Evolutionary conservation across 176 grass and related monocot species (phyloP), one percentile per base, ranked within the genome.

Genomic region (Oropetium thomaeum): DNA sequence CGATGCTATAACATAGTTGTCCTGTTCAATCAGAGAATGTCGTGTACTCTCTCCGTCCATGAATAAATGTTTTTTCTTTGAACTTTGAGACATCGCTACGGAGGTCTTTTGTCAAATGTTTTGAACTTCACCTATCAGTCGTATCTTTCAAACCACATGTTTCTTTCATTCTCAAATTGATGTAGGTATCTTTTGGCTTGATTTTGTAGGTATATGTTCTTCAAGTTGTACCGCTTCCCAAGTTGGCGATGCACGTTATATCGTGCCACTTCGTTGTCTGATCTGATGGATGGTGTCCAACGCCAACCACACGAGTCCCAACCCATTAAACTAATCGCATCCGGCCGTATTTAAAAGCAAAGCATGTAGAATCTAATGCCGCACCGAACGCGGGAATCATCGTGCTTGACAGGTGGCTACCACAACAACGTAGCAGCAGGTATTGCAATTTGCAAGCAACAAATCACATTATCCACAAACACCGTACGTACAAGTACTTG

Each of bases 221-320:
- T n/a, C 47, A n/a, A 51, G n/a, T 51, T 51, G 17, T 54, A 10
- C n/a, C 51, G 10, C 25, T 25, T 34, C 9, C 77, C 38, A 65
- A 45, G 47, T 59, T 77, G 79, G 67, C 82, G 48, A 59, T 27
- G 30, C 38, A 35, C 30, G 39, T n/a, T n/a, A n/a, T n/a, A n/a
- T n/a, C 58, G 66, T 53, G 15, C 17, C 67, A 16, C 59, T 52
- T 78, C 79, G 67, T 71, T 67, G 79, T 73, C 67, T 52, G 78
- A 64, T 55, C 28, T 13, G 85, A 82, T 78, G 67, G 85, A 29
- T 82, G 66, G 12, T 71, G 78, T 57, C 23, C 16, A 17, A 30
- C 26, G 26, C 58, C 58, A 87, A 82, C 85, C 73, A 60, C 78
- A 60, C 73, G 79, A 87, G 85, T 67, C 58, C 35, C 65, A 58